Conservation (phyloP, 2,329 filamentous ascomycete species). For the Aspergillus fumigatus region DNA sequence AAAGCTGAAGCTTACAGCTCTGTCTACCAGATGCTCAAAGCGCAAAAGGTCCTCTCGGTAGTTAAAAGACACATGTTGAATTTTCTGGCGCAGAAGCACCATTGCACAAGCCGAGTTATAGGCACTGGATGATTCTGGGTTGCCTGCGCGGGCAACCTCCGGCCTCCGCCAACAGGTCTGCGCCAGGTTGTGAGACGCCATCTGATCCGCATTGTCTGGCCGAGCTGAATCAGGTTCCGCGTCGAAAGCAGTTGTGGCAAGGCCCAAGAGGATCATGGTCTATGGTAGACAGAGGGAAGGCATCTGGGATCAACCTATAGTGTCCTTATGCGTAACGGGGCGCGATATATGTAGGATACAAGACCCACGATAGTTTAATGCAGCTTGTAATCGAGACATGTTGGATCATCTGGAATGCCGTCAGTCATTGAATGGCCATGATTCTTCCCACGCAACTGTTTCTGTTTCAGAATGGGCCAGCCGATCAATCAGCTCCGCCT, state of each 20-base stretch:
- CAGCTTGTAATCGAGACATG: background rate
- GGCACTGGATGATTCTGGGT: background rate
- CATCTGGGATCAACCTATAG: background rate
- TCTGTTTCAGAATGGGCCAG: slow-evolving; percentile 10
- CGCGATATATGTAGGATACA: background rate
- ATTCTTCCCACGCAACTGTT: slow-evolving; percentile 6
- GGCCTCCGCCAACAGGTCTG: background rate
- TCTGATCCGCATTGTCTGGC: background rate
- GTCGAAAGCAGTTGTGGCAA: background rate
- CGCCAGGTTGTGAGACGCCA: background rate
- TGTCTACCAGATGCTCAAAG: too few relatives aligned
- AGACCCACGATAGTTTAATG: background rate
- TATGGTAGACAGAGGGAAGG: background rate
- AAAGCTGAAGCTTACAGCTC: too few relatives aligned
- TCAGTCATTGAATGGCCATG: slow-evolving; percentile 30
- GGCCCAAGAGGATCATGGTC: background rate
- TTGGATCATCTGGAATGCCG: too few relatives aligned
- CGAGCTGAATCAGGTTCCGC: background rate
- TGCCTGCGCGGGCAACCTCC: background rate
- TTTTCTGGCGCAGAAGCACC: background rate
- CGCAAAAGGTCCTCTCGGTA: too few relatives aligned
- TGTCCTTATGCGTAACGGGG: background rate
- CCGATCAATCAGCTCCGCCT: slow-evolving; percentile 8
- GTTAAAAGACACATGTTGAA: too few relatives aligned
- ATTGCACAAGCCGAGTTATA: background rate